A percentile compares a stretch with the other conserved stretches of the same genome.
phyloP scores from a whole-genome alignment of 139 green algal genomes.

The Limnomonas spitsbergensis region DNA sequence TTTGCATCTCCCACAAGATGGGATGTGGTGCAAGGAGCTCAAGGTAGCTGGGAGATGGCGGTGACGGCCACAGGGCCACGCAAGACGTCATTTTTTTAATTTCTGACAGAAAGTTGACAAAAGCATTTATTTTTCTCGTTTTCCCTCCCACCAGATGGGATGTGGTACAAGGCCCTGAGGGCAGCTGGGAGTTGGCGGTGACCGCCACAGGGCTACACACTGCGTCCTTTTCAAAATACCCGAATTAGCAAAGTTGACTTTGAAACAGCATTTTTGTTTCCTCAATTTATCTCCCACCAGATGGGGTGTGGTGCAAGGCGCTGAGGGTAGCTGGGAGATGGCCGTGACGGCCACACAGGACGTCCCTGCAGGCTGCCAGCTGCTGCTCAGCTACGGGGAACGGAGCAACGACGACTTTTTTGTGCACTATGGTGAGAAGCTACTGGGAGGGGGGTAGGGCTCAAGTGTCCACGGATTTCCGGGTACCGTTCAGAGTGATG shows the following conservation, averaged over 20 bases:
- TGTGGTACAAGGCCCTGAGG: constrained; percentile 27
- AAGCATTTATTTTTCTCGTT: constrained; percentile 8
- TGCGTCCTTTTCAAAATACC: no score
- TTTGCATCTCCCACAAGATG: no score
- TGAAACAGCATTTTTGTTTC: no score
- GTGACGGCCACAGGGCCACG: no score
- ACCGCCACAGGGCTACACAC: no score
- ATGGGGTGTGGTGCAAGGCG: constrained; percentile 50
- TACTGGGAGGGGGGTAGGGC: neutral
- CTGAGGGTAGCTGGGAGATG: constrained; percentile 57
- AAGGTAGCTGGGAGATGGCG: no score
- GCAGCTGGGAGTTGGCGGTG: constrained; percentile 61
- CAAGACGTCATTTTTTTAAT: no score
- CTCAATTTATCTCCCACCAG: constrained; percentile 23
- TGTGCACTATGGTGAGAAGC: constrained; percentile 58
- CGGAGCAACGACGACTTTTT: constrained; percentile 82
- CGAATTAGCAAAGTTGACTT: no score
- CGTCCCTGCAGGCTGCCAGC: constrained; percentile 39
- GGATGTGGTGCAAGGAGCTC: no score
- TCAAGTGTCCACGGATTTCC: neutral
- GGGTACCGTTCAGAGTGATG: no score
- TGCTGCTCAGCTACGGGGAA: constrained; percentile 74
- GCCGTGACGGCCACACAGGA: constrained; percentile 41
- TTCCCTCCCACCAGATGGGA: constrained; percentile 48
- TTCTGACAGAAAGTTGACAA: no score